Percentiles rank a stretch among this genome's conserved stretches.
Conservation (phyloP, 345 rosid species). For the Moricandia arvensis region DNA sequence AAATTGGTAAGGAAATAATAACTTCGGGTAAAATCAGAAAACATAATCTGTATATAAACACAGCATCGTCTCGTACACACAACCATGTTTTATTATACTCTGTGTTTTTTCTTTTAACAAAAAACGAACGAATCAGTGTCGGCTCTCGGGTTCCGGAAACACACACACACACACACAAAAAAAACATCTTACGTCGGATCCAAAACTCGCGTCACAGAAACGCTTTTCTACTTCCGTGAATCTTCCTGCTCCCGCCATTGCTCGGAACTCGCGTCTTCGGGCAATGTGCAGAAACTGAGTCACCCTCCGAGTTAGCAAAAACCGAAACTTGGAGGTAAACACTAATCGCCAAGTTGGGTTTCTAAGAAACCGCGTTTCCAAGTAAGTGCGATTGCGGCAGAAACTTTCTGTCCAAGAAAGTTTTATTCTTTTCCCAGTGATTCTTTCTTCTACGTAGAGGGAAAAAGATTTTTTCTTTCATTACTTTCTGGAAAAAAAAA, state of each 20-base stretch:
- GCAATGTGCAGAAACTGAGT: slow-evolving; percentile 41
- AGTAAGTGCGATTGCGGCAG: slow-evolving; percentile 31
- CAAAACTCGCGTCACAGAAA: slow-evolving; percentile 28
- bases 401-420: slow-evolving; percentile 29
- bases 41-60: slow-evolving; percentile 23
- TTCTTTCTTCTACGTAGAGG: slow-evolving; percentile 29
- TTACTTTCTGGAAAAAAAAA: not conserved
- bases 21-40: not conserved
- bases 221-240: not conserved
- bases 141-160: slow-evolving; percentile 50
- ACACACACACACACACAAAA: not conserved
- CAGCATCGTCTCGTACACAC: slow-evolving; percentile 31
- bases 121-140: slow-evolving; percentile 49
- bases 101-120: not conserved
- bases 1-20: slow-evolving; percentile 2
- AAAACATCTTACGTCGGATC: slow-evolving; percentile 9
- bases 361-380: slow-evolving; percentile 30
- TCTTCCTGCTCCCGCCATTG: not conserved
- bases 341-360: slow-evolving; percentile 7
- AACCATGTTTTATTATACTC: slow-evolving; percentile 16
- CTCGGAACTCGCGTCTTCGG: slow-evolving; percentile 13
- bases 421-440: slow-evolving; percentile 27
- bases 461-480: slow-evolving; percentile 8
- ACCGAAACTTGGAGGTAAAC: slow-evolving; percentile 11
- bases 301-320: slow-evolving; percentile 25